A percentile compares a stretch with the other conserved stretches of the same genome.
phyloP scores from a whole-genome alignment of 2,329 filamentous ascomycete genomes.

The Paracoccidioides lutzii region DNA sequence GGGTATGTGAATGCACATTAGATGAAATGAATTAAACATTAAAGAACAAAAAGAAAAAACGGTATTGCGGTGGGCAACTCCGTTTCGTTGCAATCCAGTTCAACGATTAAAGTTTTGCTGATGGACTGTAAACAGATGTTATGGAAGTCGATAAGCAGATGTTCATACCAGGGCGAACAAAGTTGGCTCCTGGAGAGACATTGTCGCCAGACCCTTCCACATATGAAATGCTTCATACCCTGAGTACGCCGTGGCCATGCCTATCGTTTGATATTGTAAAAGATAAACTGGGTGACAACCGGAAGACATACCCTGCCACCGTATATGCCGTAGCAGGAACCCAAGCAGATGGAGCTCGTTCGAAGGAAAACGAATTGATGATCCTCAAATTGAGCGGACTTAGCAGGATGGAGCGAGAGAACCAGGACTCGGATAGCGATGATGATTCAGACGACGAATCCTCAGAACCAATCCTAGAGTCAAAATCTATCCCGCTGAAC shows the following conservation, averaged over 20 bases:
- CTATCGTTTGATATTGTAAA: constrained; percentile 87
- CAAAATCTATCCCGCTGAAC: constrained; percentile 70
- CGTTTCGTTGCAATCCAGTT: constrained; percentile 4
- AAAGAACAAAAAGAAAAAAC: not conserved
- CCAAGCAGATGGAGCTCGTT: constrained; percentile 63
- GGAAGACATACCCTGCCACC: constrained; percentile 86
- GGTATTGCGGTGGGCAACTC: constrained; percentile 12
- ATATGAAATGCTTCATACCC: constrained; percentile 92
- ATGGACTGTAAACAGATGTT: constrained; percentile 40
- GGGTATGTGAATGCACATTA: constrained; percentile 34
- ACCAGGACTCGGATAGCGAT: constrained; percentile 47
- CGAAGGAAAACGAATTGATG: constrained; percentile 85
- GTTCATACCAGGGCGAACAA: constrained; percentile 89
- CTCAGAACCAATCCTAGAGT: constrained; percentile 84
- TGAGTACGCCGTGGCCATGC: constrained; percentile 93
- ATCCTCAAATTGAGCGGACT: constrained; percentile 92
- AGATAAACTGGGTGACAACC: constrained; percentile 74
- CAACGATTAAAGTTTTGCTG: constrained; percentile 6
- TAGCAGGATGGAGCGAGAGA: constrained; percentile 67
- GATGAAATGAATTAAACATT: not conserved
- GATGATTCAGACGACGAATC: constrained; percentile 46
- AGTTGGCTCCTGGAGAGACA: constrained; percentile 80
- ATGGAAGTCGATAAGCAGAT: constrained; percentile 93
- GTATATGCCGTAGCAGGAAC: constrained; percentile 92
- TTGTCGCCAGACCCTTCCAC: constrained; percentile 84